These are phyloP conservation scores for Candida smagusa DNA, from an alignment of 1,139 yeast species.

Conservation along the genomic window DNA sequence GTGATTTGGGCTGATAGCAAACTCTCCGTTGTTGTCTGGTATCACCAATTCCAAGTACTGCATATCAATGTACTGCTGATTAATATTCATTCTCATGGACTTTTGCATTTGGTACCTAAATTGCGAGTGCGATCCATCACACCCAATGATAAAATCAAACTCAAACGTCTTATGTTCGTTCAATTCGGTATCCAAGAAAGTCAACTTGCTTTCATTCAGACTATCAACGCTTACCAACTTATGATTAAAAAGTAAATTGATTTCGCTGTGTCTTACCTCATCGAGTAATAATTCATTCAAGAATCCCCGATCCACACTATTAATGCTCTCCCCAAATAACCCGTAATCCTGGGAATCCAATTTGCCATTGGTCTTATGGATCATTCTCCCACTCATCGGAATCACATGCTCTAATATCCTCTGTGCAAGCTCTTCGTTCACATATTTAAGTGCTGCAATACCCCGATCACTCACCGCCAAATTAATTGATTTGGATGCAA, in stretches of 20 bases:
- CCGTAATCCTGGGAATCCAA: slow-evolving; percentile 77
- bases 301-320: slow-evolving; percentile 75
- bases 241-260: slow-evolving; percentile 53
- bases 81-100: slow-evolving; percentile 62
- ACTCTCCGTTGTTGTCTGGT: slow-evolving; percentile 41
- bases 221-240: slow-evolving; percentile 45
- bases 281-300: slow-evolving; percentile 64
- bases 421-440: slow-evolving; percentile 57
- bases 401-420: slow-evolving; percentile 59
- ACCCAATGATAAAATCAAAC: slow-evolving; percentile 69
- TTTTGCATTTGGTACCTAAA: slow-evolving; percentile 71
- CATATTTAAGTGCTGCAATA: slow-evolving; percentile 59
- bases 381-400: slow-evolving; percentile 90
- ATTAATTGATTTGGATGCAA: slow-evolving; percentile 60
- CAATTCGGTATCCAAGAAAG: slow-evolving; percentile 17
- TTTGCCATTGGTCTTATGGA: slow-evolving; percentile 66
- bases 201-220: slow-evolving; percentile 22
- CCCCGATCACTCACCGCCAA: slow-evolving; percentile 87
- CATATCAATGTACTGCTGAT: slow-evolving; percentile 80
- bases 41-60: slow-evolving; percentile 79
- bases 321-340: slow-evolving; percentile 78
- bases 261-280: slow-evolving; percentile 49
- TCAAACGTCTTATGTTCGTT: slow-evolving; percentile 18
- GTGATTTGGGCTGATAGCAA: slow-evolving; percentile 62
- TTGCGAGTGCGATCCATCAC: slow-evolving; percentile 84